Evolutionary conservation across 1,284 basidiomycete species (phyloP).

Genomic region (Stygiomarasmius scandens): DNA sequence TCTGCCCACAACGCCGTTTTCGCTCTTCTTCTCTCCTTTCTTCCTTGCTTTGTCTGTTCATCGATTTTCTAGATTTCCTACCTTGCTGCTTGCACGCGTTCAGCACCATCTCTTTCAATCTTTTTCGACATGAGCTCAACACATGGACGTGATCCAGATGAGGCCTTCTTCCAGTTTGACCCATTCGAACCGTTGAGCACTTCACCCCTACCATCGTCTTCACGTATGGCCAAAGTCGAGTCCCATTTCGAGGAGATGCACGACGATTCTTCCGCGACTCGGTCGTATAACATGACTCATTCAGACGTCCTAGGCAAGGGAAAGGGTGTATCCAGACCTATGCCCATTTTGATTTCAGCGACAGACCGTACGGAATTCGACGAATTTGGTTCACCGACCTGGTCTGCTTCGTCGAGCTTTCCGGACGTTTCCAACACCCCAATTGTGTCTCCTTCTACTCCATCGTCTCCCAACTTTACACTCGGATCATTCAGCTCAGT

Average conservation of each 20-base stretch:
- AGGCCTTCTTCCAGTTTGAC: slow-evolving; percentile 55
- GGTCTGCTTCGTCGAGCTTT: slow-evolving; percentile 23
- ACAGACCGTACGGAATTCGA: slow-evolving; percentile 33
- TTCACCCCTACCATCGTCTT: background rate
- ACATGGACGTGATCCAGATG: slow-evolving; percentile 44
- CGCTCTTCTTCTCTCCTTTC: too few species aligned
- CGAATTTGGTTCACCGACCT: slow-evolving; percentile 36
- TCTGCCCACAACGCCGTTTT: too few species aligned
- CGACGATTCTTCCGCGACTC: slow-evolving; percentile 6
- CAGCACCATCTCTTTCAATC: slow-evolving; percentile 7
- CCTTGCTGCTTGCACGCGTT: slow-evolving; percentile 2
- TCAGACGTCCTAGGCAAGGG: slow-evolving; percentile 43
- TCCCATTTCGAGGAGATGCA: background rate
- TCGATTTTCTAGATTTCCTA: background rate
- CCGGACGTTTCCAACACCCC: slow-evolving; percentile 21
- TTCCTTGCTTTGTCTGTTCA: too few species aligned
- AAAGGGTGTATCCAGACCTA: slow-evolving; percentile 48
- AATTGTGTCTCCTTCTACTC: slow-evolving; percentile 23
- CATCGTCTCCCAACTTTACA: slow-evolving; percentile 30
- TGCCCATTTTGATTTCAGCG: slow-evolving; percentile 43
- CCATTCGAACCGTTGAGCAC: slow-evolving; percentile 36
- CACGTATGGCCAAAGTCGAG: slow-evolving; percentile 18
- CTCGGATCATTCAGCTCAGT: slow-evolving; percentile 26
- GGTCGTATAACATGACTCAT: background rate
- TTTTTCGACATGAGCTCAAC: slow-evolving; percentile 11